A percentile compares a stretch with the other conserved stretches of the same genome.
These are phyloP conservation scores for Clavaria fumosa DNA, from an alignment of 768 basidiomycete species.

Conservation along the genomic window DNA sequence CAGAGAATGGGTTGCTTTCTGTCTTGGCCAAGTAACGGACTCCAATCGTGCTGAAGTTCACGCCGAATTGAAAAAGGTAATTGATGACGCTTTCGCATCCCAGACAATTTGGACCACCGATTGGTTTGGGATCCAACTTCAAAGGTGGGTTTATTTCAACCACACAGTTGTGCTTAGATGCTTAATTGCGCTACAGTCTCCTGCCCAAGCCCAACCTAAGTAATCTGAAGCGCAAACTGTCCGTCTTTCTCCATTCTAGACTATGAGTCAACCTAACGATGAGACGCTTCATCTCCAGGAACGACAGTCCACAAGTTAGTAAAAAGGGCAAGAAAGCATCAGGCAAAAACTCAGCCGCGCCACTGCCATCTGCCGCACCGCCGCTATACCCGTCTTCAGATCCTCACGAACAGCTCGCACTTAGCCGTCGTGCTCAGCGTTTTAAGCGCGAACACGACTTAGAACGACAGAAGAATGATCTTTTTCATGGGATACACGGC, in stretches of 20 bases:
- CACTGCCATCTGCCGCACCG: too few relatives aligned
- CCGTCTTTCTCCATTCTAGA: slow-evolving; percentile 11
- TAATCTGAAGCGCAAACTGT: slow-evolving; percentile 61
- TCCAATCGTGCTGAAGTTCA: slow-evolving; percentile 78
- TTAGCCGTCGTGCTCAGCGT: slow-evolving; percentile 68
- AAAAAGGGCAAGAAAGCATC: slow-evolving; percentile 53
- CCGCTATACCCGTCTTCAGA: slow-evolving; percentile 35
- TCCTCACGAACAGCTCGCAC: slow-evolving; percentile 49
- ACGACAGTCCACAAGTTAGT: slow-evolving; percentile 23
- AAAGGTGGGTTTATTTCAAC: slow-evolving; percentile 40
- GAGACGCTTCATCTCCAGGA: slow-evolving; percentile 15
- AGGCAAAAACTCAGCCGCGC: slow-evolving; percentile 24
- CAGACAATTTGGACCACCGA: slow-evolving; percentile 87
- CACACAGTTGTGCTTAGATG: too few relatives aligned
- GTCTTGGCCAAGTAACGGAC: slow-evolving; percentile 83
- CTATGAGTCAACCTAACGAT: slow-evolving; percentile 1
- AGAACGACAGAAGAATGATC: slow-evolving; percentile 44
- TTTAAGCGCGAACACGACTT: slow-evolving; percentile 86
- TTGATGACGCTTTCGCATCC: slow-evolving; percentile 78
- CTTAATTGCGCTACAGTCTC: slow-evolving; percentile 26
- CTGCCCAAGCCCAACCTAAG: slow-evolving; percentile 41
- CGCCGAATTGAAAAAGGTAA: slow-evolving; percentile 90
- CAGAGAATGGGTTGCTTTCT: slow-evolving; percentile 93
- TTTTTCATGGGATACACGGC: slow-evolving; percentile 12
- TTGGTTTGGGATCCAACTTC: slow-evolving; percentile 77